phyloP scores from a whole-genome alignment of 2,329 filamentous ascomycete genomes.

The Epichloe aotearoae region DNA sequence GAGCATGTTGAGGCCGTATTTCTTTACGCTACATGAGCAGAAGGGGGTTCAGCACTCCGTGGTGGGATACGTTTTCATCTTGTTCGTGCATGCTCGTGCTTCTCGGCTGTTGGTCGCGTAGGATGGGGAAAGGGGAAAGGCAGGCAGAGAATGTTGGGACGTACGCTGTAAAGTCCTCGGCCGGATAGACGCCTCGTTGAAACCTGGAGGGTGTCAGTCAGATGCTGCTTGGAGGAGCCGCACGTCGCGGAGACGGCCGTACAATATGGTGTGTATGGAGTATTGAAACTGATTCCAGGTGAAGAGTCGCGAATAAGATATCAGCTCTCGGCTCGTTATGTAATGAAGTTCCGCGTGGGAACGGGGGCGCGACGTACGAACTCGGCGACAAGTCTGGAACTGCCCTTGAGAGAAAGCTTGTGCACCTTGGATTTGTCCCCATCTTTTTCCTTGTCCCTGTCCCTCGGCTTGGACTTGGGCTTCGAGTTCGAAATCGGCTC shows the following conservation, averaged over 20 bases:
- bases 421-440: constrained; percentile 80
- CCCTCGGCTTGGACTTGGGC: neutral
- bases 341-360: neutral
- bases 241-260: constrained; percentile 16
- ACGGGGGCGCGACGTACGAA: constrained; percentile 44
- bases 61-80: too few relatives aligned
- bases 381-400: constrained; percentile 79
- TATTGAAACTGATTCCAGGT: constrained; percentile 66
- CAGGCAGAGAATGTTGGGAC: neutral
- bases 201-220: constrained; percentile 42
- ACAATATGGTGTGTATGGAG: constrained; percentile 94
- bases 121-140: neutral
- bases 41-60: constrained; percentile 1
- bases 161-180: constrained; percentile 88
- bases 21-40: constrained; percentile 53
- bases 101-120: neutral
- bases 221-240: neutral
- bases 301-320: neutral
- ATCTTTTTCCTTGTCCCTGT: constrained; percentile 19
- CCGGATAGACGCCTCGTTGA: constrained; percentile 74
- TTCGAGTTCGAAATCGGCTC: constrained; percentile 12
- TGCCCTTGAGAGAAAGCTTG: constrained; percentile 81
- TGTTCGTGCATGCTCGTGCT: neutral
- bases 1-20: constrained; percentile 98
- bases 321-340: neutral